These are phyloP conservation scores for Carpinus viminea DNA, from an alignment of 306 rosid species.

Conservation along the genomic window DNA sequence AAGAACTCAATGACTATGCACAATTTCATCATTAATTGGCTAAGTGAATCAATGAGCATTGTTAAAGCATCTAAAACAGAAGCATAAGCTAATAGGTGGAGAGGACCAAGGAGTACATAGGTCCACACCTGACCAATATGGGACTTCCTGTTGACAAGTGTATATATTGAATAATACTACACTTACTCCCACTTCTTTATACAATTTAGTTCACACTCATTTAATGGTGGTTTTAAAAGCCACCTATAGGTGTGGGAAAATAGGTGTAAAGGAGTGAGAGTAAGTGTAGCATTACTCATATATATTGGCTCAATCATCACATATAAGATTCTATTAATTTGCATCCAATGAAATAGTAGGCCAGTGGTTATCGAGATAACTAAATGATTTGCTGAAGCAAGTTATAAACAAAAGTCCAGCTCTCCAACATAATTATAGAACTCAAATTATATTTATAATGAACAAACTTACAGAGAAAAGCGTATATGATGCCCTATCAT, in stretches of 20 bases:
- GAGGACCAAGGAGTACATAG: background rate
- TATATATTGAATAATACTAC: background rate
- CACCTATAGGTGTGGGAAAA: too few species aligned
- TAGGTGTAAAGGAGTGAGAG: too few species aligned
- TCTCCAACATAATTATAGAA: background rate
- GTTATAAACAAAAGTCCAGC: background rate
- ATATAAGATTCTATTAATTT: background rate
- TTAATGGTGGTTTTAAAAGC: too few species aligned
- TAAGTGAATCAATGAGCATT: too few species aligned
- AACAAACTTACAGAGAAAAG: conserved; percentile 40
- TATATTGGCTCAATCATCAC: background rate
- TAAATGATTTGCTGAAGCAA: background rate
- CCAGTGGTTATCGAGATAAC: background rate
- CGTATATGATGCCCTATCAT: conserved; percentile 32
- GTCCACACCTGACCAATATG: background rate
- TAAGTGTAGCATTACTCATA: background rate
- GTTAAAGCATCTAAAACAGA: background rate
- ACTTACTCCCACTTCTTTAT: too few species aligned
- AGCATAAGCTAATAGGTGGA: background rate
- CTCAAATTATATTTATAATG: background rate
- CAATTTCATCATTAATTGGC: background rate
- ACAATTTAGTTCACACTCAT: too few species aligned
- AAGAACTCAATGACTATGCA: background rate
- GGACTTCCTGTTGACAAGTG: background rate
- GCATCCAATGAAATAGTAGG: background rate